Conservation (phyloP, 129 eudicot species). For the Cynara cardunculus region DNA sequence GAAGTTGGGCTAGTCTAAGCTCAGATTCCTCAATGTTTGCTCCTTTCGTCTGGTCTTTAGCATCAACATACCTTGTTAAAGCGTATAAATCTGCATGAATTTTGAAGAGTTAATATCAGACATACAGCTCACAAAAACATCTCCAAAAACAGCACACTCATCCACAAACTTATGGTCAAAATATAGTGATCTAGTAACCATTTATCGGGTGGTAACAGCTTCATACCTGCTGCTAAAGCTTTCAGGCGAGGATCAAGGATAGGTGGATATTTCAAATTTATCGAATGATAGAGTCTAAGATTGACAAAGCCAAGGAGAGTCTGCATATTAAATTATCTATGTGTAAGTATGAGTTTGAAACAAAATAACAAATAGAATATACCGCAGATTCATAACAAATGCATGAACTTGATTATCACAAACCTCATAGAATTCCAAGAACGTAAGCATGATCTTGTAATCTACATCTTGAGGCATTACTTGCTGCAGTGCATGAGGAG, state of each 20-base stretch:
- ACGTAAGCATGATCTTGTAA: constrained; percentile 71
- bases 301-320: constrained; percentile 71
- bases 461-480: constrained; percentile 80
- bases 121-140: not conserved
- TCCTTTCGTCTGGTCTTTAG: constrained; percentile 28
- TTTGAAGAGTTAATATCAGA: not conserved
- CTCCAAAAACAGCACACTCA: not conserved
- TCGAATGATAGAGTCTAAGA: constrained; percentile 63
- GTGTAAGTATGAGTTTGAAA: not conserved
- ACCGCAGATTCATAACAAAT: not conserved
- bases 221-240: constrained; percentile 85
- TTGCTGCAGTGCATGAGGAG: constrained; percentile 89
- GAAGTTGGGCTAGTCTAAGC: constrained; percentile 80
- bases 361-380: not conserved
- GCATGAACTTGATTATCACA: not conserved
- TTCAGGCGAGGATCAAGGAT: constrained; percentile 78
- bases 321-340: constrained; percentile 37
- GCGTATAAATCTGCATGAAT: constrained; percentile 74
- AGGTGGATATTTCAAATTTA: constrained; percentile 80
- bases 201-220: not conserved
- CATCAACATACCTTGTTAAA: constrained; percentile 56
- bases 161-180: not conserved
- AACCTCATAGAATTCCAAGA: constrained; percentile 89
- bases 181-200: not conserved
- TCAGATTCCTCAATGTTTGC: constrained; percentile 52